Evolutionary conservation across 805 yeast species (phyloP).

Genomic region (Sugiyamaella marilandica): DNA sequence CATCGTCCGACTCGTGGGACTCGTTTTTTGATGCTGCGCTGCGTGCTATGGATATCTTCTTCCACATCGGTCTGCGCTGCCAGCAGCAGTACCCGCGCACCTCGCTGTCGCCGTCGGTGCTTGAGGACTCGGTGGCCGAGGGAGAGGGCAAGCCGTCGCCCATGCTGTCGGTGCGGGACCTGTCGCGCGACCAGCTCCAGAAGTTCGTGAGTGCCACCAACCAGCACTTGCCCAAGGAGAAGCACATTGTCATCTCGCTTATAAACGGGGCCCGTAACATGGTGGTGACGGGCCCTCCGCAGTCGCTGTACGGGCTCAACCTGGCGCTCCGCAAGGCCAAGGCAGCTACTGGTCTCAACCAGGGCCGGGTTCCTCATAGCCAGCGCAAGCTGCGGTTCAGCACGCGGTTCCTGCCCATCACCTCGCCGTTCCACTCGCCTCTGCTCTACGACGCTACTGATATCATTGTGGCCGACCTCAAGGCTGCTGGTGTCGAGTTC

Average conservation of each 20-base stretch:
- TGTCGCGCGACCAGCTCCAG: slow-evolving; percentile 75
- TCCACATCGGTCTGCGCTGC: slow-evolving; percentile 91
- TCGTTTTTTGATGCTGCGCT: slow-evolving; percentile 66
- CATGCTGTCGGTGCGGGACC: slow-evolving; percentile 91
- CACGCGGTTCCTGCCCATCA: slow-evolving; percentile 89
- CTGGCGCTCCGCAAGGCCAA: slow-evolving; percentile 87
- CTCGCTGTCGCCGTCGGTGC: slow-evolving; percentile 86
- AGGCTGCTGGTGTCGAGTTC: slow-evolving; percentile 54
- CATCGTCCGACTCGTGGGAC: slow-evolving; percentile 79
- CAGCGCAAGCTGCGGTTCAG: slow-evolving; percentile 93
- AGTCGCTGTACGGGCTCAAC: slow-evolving; percentile 92
- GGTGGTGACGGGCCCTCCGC: slow-evolving; percentile 97
- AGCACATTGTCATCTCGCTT: slow-evolving; percentile 85
- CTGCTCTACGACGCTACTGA: slow-evolving; percentile 69
- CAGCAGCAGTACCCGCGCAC: slow-evolving; percentile 89
- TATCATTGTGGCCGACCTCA: slow-evolving; percentile 61
- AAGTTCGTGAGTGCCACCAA: slow-evolving; percentile 78
- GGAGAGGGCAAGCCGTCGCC: slow-evolving; percentile 98
- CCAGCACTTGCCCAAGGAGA: slow-evolving; percentile 85
- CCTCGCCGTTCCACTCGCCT: slow-evolving; percentile 95
- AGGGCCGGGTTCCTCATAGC: slow-evolving; percentile 87
- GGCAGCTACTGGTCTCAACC: slow-evolving; percentile 92
- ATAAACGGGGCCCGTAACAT: slow-evolving; percentile 93
- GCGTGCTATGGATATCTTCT: slow-evolving; percentile 78
- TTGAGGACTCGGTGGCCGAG: slow-evolving; percentile 86